Evolutionary conservation across 2,329 filamentous ascomycete genomes (phyloP).

Genomic region (Phialemoniopsis sp.): DNA sequence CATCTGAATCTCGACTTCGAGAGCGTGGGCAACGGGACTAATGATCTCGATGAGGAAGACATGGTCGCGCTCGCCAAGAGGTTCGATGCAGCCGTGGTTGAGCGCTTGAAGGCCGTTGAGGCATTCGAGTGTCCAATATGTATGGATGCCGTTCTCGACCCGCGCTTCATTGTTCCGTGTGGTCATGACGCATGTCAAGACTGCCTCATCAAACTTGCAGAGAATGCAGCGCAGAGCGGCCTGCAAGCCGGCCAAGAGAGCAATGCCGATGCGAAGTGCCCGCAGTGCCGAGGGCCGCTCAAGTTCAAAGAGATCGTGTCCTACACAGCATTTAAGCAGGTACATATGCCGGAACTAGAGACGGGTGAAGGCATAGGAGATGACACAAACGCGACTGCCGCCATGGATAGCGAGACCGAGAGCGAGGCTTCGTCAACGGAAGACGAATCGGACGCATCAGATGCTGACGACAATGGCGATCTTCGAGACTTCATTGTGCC

Average conservation of each 20-base stretch:
- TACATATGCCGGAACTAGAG: constrained; percentile 55
- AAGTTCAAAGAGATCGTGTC: constrained; percentile 69
- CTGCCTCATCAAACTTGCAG: constrained; percentile 68
- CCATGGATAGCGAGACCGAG: constrained; percentile 9
- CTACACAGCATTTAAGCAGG: constrained; percentile 67
- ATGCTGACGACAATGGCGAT: constrained; percentile 26
- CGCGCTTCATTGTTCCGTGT: constrained; percentile 76
- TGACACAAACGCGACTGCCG: neutral
- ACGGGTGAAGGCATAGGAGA: no score
- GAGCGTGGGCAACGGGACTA: constrained; percentile 21
- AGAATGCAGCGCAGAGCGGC: constrained; percentile 48
- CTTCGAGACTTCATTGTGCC: constrained; percentile 52
- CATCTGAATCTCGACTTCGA: constrained; percentile 54
- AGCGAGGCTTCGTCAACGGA: constrained; percentile 1
- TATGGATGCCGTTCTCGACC: constrained; percentile 70
- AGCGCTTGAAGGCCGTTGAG: constrained; percentile 55
- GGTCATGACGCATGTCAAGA: constrained; percentile 77
- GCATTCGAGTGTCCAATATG: constrained; percentile 81
- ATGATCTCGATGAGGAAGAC: constrained; percentile 40
- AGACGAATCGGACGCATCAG: constrained; percentile 7
- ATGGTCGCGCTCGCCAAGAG: constrained; percentile 43
- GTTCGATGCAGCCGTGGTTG: constrained; percentile 56
- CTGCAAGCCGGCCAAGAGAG: constrained; percentile 58
- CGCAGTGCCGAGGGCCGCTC: constrained; percentile 67
- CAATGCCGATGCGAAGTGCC: constrained; percentile 57